Percentiles rank a stretch among this genome's conserved stretches.
phyloP scores from a whole-genome alignment of 23 red algal species.

The Gracilariopsis chorda region DNA sequence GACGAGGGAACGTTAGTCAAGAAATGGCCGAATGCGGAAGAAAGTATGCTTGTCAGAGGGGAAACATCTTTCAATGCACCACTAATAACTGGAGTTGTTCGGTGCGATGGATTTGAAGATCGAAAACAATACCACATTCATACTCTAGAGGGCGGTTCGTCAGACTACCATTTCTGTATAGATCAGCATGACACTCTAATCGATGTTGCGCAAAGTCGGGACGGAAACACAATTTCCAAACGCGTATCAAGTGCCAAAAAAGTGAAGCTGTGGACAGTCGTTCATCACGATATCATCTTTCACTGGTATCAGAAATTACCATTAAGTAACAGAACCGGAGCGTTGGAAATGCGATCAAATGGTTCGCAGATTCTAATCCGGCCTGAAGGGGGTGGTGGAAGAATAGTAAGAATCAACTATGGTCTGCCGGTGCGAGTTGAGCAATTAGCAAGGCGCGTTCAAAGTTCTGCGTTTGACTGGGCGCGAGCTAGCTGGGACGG shows the following conservation, averaged over 20 bases:
- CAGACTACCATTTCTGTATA: constrained; percentile 14
- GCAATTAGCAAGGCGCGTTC: neutral
- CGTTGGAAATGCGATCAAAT: constrained; percentile 2
- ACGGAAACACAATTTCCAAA: constrained; percentile 8
- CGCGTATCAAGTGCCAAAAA: neutral
- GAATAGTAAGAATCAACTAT: neutral
- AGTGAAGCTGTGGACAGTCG: constrained; percentile 12
- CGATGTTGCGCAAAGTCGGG: constrained; percentile 11
- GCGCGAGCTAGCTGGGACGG: constrained; percentile 8
- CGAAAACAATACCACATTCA: neutral
- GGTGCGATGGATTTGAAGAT: neutral
- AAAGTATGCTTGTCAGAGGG: neutral
- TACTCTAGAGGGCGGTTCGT: neutral
- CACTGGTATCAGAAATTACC: neutral
- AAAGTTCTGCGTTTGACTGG: neutral
- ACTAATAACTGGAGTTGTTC: neutral
- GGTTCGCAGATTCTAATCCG: neutral
- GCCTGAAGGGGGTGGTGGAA: neutral
- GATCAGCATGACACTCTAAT: neutral
- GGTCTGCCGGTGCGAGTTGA: neutral
- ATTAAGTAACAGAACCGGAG: neutral
- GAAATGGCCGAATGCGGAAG: neutral
- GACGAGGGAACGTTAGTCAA: neutral
- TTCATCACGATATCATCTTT: neutral
- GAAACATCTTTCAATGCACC: constrained; percentile 2